Conservation (phyloP, 129 eudicot genomes). For the Arctium lappa region DNA sequence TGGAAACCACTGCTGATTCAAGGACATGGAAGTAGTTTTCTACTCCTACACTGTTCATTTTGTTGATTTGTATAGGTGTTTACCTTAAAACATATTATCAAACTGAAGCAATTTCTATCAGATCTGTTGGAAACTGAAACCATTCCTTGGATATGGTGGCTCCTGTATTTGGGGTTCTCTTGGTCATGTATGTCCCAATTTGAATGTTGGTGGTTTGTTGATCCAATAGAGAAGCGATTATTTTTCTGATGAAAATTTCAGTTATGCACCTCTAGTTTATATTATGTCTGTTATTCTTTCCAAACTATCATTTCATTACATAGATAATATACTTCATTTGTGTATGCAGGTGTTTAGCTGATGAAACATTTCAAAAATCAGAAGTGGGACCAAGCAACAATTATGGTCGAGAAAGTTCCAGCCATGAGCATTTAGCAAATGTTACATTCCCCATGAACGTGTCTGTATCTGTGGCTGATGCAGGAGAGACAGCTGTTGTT, state of each 20-base stretch:
- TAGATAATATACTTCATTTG: slow-evolving; percentile 7
- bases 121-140: not conserved
- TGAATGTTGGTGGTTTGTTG: not conserved
- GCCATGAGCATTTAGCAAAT: slow-evolving; percentile 30
- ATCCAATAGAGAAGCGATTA: not conserved
- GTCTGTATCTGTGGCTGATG: slow-evolving; percentile 78
- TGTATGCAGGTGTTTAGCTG: slow-evolving; percentile 57
- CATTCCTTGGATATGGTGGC: not conserved
- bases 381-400: slow-evolving; percentile 40
- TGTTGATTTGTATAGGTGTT: not conserved
- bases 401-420: slow-evolving; percentile 28
- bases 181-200: not conserved
- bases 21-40: not conserved
- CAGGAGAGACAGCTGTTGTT: slow-evolving; percentile 93
- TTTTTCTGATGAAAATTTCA: not conserved
- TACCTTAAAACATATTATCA: not conserved
- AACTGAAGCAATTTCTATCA: not conserved
- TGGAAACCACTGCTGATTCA: not conserved
- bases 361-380: slow-evolving; percentile 33
- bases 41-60: not conserved
- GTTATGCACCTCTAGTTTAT: not conserved
- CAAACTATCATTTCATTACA: slow-evolving; percentile 2
- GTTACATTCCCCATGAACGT: slow-evolving; percentile 60
- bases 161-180: not conserved
- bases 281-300: not conserved